Evolutionary conservation across 805 yeast genomes (phyloP).

Genomic region (Lachancea dasiensis): DNA sequence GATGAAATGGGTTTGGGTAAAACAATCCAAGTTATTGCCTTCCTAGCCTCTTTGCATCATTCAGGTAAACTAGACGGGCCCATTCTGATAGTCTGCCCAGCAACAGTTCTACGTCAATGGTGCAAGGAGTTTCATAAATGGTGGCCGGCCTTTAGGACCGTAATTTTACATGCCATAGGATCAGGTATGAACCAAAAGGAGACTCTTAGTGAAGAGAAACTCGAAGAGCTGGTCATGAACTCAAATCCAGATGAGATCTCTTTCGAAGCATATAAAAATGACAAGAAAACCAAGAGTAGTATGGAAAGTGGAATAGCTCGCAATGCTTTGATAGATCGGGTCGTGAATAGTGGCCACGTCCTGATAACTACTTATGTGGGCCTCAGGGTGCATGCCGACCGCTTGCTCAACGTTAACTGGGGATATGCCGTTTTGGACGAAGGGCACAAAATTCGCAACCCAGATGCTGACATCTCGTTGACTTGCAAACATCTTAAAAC

Average conservation of each 20-base stretch:
- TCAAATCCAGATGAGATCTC: constrained; percentile 36
- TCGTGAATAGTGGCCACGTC: constrained; percentile 69
- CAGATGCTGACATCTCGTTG: constrained; percentile 81
- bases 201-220: constrained; percentile 39
- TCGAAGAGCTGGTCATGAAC: constrained; percentile 43
- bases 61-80: constrained; percentile 73
- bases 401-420: constrained; percentile 68
- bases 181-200: constrained; percentile 58
- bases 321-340: constrained; percentile 40
- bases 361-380: constrained; percentile 91
- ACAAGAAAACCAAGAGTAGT: constrained; percentile 26
- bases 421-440: constrained; percentile 89
- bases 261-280: constrained; percentile 35
- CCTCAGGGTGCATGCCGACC: constrained; percentile 57
- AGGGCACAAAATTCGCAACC: constrained; percentile 95
- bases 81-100: constrained; percentile 86
- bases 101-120: constrained; percentile 95
- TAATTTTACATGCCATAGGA: constrained; percentile 88
- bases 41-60: constrained; percentile 84
- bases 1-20: constrained; percentile 99
- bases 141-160: constrained; percentile 94
- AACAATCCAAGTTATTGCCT: constrained; percentile 87
- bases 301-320: constrained; percentile 25
- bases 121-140: constrained; percentile 92
- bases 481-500: constrained; percentile 81